Base-by-base conservation (phyloP, 2,329 filamentous ascomycete species). In the Metarhizium rileyi region DNA sequence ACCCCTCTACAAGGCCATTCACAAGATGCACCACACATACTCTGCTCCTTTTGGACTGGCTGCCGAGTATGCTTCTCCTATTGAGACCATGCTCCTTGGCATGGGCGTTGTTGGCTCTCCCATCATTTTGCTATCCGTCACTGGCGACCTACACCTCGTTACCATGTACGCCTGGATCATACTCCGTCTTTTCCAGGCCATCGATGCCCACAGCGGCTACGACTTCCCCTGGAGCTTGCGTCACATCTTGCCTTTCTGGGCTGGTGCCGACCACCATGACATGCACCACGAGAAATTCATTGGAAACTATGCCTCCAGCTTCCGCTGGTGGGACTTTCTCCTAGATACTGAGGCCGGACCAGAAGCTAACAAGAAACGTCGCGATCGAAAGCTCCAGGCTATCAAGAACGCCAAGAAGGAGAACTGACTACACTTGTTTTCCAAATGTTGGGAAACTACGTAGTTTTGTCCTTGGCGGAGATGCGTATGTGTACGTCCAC, bases 11-110 rank as follows among this genome's bases (percentile, higher is more conserved):
- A 95, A 90, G 76, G 80, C 84, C 63, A 87, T 98, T 62, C 93
- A 98, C 80, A 98, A 98, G 76, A 90, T 98, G 60, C 93, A 98
- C 74, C 93, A 98, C 76, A 91, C 93, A 63, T 98, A 98, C 76
- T 95, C 90, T 35, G 93, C 93, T 12, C 93, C 93, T 18, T 98
- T 98, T 64, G 93, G 93, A 58, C 77, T 98, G 48, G 91, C 93
- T 20, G 91, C 93, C 50, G 93, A 98, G 72, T 98, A 98, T 69
- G 93, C 93, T 6, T 96, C 91, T 41, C 93, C 93, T 1, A 94
- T 97, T 59, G 93, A 98, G 71, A 89, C 91, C 58, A 94, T 96
- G 86, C 80, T 94, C 50, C 83, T 98, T 46, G 93, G 91, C 36
- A 76, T 95, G 51, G 93, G 93, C 55, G 86, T 86, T 1, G 85